Evolutionary conservation across 164 flowering plant genomes (phyloP), one percentile per base, ranked within the genome.

Genomic region (Macadamia integrifolia): DNA sequence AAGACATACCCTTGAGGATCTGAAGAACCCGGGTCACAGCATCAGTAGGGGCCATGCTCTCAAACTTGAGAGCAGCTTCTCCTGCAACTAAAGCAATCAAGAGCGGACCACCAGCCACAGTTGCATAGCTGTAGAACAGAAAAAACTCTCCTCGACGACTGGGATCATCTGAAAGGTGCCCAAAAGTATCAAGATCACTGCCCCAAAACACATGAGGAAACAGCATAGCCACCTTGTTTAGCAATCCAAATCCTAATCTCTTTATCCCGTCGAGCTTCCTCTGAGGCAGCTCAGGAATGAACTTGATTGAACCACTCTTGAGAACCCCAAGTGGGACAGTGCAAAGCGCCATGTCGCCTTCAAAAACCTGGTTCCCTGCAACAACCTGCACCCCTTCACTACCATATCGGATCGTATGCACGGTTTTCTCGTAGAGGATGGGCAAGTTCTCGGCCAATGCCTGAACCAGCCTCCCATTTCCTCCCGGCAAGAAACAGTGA

Each of bases 151-250:
- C 99, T 15, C 97, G 86, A 46, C 84, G 77, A 63, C 77, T 81
- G 18, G 97, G 71, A 71, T 91, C 92, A 71, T 86, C 87, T 52
- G 81, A 73, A 61, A 95, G 85, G 76, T 90, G 96, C 56, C 99
- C 99, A 86, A 95, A 95, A 6, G 98, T 95, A 72, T 95, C 99
- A 74, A 92, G 89, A 73, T 95, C 97, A 9, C 86, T 85, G 35
- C 86, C 89, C 99, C 99, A 95, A 71, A 95, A 95, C 4, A 84
- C 94, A 66, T 87, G 77, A 5, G 99, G 99, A 72, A 92, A 95
- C 68, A 95, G 89, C 99, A 95, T 87, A 4, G 95, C 98, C 62
- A 95, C 98, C 84, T 95, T 95, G 75, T 95, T 95, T 72, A 95
- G 69, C 82, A 92, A 74, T 59, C 98, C 98, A 77, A 88, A 95